Conservation (phyloP, 371 early-diverging fungal species). For the Synchytrium microbalum region DNA sequence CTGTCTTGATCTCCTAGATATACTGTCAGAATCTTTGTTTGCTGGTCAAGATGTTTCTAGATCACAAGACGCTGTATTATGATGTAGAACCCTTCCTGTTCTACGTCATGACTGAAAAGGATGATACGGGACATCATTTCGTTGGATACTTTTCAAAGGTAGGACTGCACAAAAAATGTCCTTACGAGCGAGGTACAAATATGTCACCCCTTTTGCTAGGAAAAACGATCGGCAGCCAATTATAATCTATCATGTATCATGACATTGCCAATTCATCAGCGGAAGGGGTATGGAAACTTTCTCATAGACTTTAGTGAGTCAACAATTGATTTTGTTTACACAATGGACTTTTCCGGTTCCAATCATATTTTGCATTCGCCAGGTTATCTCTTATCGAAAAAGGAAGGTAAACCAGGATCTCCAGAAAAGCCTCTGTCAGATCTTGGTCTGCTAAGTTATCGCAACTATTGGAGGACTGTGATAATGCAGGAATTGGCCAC, state of each 20-base stretch:
- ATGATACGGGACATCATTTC: slow-evolving; percentile 54
- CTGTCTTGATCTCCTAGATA: slow-evolving; percentile 8
- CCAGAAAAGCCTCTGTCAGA: slow-evolving; percentile 99
- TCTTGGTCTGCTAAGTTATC: slow-evolving; percentile 90
- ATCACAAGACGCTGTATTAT: slow-evolving; percentile 99
- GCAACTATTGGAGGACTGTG: slow-evolving; percentile 78
- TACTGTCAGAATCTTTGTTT: slow-evolving; percentile 41
- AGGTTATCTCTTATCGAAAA: slow-evolving; percentile 93
- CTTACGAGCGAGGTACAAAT: not conserved
- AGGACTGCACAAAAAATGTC: slow-evolving; percentile 3
- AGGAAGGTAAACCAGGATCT: slow-evolving; percentile 90
- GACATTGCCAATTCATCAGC: slow-evolving; percentile 97
- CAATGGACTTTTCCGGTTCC: no score
- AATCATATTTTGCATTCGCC: not conserved
- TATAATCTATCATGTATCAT: slow-evolving; percentile 99
- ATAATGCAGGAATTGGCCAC: slow-evolving; percentile 25
- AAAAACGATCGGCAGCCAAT: slow-evolving; percentile 89
- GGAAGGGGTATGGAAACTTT: slow-evolving; percentile 95
- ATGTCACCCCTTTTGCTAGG: slow-evolving; percentile 32
- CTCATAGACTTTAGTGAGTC: slow-evolving; percentile 81
- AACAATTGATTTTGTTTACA: slow-evolving; percentile 19
- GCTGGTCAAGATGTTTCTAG: slow-evolving; percentile 93
- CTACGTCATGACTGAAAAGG: slow-evolving; percentile 77
- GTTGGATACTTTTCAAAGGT: slow-evolving; percentile 99
- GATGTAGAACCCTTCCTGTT: slow-evolving; percentile 99